Base-by-base conservation (phyloP, 768 basidiomycete genomes). In the Lactarius hatsudake region DNA sequence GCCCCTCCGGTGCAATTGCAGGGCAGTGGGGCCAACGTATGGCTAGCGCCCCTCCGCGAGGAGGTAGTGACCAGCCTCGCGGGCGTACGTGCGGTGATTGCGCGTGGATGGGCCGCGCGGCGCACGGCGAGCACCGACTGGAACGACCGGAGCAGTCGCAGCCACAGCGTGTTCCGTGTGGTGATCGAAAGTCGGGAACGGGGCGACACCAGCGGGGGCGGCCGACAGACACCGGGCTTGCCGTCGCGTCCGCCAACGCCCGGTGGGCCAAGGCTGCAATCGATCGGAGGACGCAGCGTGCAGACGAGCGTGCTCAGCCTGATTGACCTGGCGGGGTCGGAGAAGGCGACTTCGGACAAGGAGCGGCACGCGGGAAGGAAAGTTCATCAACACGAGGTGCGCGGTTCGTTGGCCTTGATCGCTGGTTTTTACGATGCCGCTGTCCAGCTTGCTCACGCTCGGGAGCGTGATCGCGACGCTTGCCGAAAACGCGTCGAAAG, bases 71-170 rank as follows among this genome's bases (percentile, higher is more conserved):
- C 93, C 17, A 91, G 90, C 71, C 80, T 96, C 34, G 90, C 90
- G 72, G 85, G 90, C 45, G 93, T 98, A 17, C 85, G 87, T 62
- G 92, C 93, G 66, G 90, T 98, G 5, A 78, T 99, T 71, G 83
- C 85, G 72, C 81, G 93, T 28, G 96, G 96, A 5, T 94, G 97
- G 75, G 86, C 89, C 4, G 88, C 93, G 73, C 81, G 96, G 59
- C 81, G 94, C 67, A 97, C 95, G 4, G 96, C 95, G 0, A 92
- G 88, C 71, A 99, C 97, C n/a, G 96, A 99, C 73, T 99, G 96
- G 96, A 99, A 99, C 74, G 91, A 95, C 72, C 80, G 96, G 66
- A 95, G 93, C 79, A 94, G 93, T 74, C 83, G 96, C 40, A 95
- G 93, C 79, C 96, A 98, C 75, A 93, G 91, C 70, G 92, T 98